Evolutionary conservation across 257 asterid genomes (phyloP), one percentile per base, ranked within the genome.

Genomic region (Solanum rostratum): DNA sequence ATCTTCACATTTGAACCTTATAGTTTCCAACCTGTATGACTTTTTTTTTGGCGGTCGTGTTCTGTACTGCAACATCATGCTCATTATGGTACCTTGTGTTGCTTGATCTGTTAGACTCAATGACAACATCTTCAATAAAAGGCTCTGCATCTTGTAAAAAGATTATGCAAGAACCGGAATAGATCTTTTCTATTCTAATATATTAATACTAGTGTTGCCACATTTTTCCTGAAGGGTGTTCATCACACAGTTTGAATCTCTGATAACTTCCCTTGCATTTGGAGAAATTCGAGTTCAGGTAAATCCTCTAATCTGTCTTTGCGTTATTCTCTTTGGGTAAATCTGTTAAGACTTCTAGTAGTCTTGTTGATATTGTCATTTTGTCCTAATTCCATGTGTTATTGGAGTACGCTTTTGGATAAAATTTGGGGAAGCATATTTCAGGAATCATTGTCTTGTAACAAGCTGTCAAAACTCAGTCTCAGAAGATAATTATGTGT

Each of bases 211-310:
- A 50, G 29, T 50, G 22, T 27, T 29, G 27, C 57, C 63, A 50
- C 63, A 15, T 78, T 55, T 90, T 79, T 63, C 15, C 82, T 89
- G 89, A 89, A 97, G 99, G 97, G 90, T 90, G 84, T 97, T 97
- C 86, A 87, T 92, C 85, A 84, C 79, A 87, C 96, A 89, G 89
- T 88, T 89, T 57, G 93, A 92, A 76, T 84, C 93, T 84, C 85
- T 86, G 88, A 84, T 89, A 62, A 85, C 80, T 89, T 91, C 92
- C 87, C 90, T 86, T 86, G 86, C 89, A 85, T 84, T 89, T 83
- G 94, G 84, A 90, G 93, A 88, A 82, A 91, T 83, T 87, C 90
- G 15, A 84, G 81, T 84, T 69, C 93, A 92, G 89, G 98, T 95
- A 90, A 91, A 87, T 63, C 68, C 63, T 65, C 81, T 66, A 22